A percentile compares a stretch with the other conserved stretches of the same genome.
phyloP scores from a whole-genome alignment of 2,329 filamentous ascomycete genomes.

The Magnaporthiopsis incrustans region DNA sequence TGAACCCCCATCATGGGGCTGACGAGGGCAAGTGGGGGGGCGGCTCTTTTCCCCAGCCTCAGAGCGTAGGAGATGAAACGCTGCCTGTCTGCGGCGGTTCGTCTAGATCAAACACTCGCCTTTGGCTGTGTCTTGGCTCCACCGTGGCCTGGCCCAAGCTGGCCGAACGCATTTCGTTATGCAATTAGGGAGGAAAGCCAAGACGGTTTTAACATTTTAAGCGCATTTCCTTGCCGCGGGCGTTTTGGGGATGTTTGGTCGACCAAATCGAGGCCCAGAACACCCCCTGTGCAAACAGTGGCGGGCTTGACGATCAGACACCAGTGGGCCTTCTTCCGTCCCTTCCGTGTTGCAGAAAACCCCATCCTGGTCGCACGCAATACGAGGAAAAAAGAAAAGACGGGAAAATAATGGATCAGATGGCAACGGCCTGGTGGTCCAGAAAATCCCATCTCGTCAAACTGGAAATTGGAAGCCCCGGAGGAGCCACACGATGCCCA shows the following conservation, averaged over 20 bases:
- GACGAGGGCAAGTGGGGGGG: not conserved
- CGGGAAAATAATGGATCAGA: not conserved
- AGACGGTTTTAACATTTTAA: not conserved
- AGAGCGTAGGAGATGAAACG: not conserved
- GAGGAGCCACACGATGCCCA: too few species aligned
- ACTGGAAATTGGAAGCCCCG: too few species aligned
- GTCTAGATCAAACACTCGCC: not conserved
- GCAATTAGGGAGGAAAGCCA: not conserved
- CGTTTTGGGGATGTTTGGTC: not conserved
- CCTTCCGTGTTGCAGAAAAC: conserved; percentile 7
- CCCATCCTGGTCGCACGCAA: not conserved
- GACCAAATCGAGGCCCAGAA: not conserved
- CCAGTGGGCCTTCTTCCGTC: conserved; percentile 1
- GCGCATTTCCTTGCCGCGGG: not conserved
- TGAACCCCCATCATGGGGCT: not conserved
- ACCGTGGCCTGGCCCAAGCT: not conserved
- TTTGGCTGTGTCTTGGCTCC: not conserved
- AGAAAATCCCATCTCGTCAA: not conserved
- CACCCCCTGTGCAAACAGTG: not conserved
- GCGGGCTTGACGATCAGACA: conserved; percentile 6
- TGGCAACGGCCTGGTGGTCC: not conserved
- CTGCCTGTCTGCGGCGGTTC: not conserved
- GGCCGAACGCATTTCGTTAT: not conserved
- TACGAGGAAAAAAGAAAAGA: not conserved
- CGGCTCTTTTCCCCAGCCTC: not conserved